These are phyloP conservation scores for Saccharomycopsis sp. DNA, from an alignment of 805 yeast genomes.

Conservation along the genomic window DNA sequence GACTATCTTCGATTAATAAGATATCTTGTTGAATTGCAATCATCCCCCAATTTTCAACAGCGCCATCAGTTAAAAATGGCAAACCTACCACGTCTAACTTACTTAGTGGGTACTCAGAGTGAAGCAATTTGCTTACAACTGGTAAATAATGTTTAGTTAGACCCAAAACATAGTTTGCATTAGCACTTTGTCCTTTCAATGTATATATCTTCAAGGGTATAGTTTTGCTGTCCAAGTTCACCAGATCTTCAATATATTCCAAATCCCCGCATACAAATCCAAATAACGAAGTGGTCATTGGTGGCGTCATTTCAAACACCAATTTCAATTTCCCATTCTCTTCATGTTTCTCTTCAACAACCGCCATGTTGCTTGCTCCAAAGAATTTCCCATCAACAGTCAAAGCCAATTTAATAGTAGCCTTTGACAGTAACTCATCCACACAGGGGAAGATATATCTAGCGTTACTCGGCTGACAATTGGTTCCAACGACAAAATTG, in stretches of 20 bases:
- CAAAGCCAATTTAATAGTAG: conserved; percentile 43
- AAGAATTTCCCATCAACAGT: conserved; percentile 38
- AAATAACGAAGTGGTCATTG: conserved; percentile 57
- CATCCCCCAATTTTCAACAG: conserved; percentile 75
- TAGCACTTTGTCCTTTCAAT: conserved; percentile 42
- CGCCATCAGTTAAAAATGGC: conserved; percentile 70
- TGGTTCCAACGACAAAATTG: conserved; percentile 57
- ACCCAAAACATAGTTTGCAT: conserved; percentile 45
- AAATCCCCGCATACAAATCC: conserved; percentile 67
- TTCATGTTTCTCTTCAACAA: conserved; percentile 26
- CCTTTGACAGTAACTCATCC: conserved; percentile 56
- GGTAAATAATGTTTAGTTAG: conserved; percentile 44
- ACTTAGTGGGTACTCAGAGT: conserved; percentile 43
- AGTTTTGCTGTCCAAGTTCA: conserved; percentile 15
- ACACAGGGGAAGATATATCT: conserved; percentile 59
- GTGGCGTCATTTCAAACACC: conserved; percentile 46
- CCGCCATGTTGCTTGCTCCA: conserved; percentile 44
- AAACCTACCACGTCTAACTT: conserved; percentile 63
- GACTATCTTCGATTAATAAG: conserved; percentile 30
- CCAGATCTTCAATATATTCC: conserved; percentile 36
- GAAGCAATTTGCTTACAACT: conserved; percentile 35
- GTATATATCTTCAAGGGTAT: conserved; percentile 51
- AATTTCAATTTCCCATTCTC: conserved; percentile 27
- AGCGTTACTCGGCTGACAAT: conserved; percentile 63
- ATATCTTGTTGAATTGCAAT: conserved; percentile 50